Evolutionary conservation across 352 stramenopile species (phyloP).

Genomic region (Pythium utonaiense): DNA sequence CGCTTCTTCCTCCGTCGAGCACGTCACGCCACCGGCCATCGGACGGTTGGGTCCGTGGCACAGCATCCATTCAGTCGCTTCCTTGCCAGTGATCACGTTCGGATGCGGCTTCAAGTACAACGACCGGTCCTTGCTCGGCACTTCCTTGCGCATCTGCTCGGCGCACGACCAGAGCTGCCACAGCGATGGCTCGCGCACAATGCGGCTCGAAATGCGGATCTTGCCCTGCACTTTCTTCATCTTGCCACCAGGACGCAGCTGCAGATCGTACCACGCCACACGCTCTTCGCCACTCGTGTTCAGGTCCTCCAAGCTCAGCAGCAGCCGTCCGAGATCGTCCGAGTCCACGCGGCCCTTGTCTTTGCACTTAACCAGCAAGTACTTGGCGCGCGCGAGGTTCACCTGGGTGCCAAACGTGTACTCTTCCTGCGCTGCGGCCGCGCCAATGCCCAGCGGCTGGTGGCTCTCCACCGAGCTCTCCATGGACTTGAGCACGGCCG

Average conservation of each 20-base stretch:
- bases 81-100: conserved; percentile 75
- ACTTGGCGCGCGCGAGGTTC: conserved; percentile 74
- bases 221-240: conserved; percentile 87
- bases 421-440: conserved; percentile 73
- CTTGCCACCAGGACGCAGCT: conserved; percentile 70
- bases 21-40: conserved; percentile 82
- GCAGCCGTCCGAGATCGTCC: conserved; percentile 71
- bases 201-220: conserved; percentile 80
- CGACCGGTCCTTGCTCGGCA: conserved; percentile 64
- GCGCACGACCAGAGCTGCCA: conserved; percentile 83
- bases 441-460: conserved; percentile 82
- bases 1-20: conserved; percentile 79
- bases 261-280: conserved; percentile 84
- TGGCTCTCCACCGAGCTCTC: conserved; percentile 77
- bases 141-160: conserved; percentile 79
- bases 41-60: conserved; percentile 80
- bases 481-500: conserved; percentile 71
- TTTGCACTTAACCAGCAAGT: conserved; percentile 85
- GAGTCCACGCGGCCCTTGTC: conserved; percentile 83
- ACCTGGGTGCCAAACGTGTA: conserved; percentile 85
- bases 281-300: conserved; percentile 81
- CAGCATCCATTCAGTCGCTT: conserved; percentile 82
- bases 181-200: conserved; percentile 75
- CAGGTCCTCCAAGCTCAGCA: conserved; percentile 80
- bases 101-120: conserved; percentile 84